These are phyloP conservation scores for Podospora pseudopauciseta DNA, from an alignment of 495 filamentous ascomycete species.

Conservation along the genomic window DNA sequence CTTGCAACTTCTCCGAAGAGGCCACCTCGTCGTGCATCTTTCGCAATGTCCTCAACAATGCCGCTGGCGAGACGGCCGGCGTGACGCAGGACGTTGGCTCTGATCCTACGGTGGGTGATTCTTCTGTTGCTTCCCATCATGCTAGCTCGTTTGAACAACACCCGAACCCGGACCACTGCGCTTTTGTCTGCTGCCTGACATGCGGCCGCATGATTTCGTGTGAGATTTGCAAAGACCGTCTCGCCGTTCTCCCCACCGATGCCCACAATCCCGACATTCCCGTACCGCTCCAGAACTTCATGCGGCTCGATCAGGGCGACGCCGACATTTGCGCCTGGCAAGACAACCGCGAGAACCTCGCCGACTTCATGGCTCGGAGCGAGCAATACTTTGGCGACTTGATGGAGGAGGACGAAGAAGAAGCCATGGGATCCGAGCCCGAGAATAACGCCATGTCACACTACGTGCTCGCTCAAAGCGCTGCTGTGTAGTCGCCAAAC, in stretches of 20 bases:
- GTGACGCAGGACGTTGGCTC: constrained; percentile 94
- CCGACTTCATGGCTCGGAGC: constrained; percentile 9
- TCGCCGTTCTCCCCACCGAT: constrained; percentile 11
- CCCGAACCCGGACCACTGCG: constrained; percentile 7
- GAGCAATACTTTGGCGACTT: constrained; percentile 17
- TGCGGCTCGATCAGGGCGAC: constrained; percentile 12
- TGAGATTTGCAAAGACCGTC: constrained; percentile 17
- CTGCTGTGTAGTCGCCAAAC: background rate
- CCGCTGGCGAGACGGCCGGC: constrained; percentile 90
- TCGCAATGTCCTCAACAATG: constrained; percentile 83
- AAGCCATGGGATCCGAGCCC: constrained; percentile 12
- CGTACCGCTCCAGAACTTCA: background rate
- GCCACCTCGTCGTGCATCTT: constrained; percentile 86
- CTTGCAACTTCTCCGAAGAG: constrained; percentile 82
- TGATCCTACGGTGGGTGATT: constrained; percentile 91
- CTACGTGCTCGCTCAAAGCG: background rate
- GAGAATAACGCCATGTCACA: background rate
- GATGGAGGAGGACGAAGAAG: constrained; percentile 15
- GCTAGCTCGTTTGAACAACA: background rate
- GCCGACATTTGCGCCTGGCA: constrained; percentile 15
- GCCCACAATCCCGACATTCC: background rate
- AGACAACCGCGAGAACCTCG: constrained; percentile 14
- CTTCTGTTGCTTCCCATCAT: constrained; percentile 32
- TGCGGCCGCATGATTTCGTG: constrained; percentile 21
- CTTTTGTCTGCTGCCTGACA: constrained; percentile 22